Evolutionary conservation across 73 alveolate species (phyloP).

Genomic region (Urostyla sp.): DNA sequence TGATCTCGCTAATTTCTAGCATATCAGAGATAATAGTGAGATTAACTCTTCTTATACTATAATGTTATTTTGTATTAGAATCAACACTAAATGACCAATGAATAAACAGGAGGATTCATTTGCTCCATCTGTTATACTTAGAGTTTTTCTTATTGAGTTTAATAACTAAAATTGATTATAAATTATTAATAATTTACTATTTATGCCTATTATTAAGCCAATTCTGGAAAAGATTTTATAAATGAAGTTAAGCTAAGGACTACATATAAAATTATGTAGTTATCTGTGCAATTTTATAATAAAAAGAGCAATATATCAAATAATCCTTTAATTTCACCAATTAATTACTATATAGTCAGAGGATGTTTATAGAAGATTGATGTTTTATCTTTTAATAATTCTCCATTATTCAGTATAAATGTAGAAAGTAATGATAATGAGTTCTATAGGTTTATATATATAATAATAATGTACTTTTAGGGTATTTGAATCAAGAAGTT

Average conservation of each 20-base stretch:
- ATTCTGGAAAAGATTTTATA: constrained; percentile 1
- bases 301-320: constrained; percentile 21
- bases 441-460: constrained; percentile 2
- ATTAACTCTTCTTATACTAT: background rate
- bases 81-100: constrained; percentile 21
- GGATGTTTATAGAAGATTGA: too few relatives aligned
- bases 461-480: background rate
- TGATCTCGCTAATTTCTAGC: constrained; percentile 9
- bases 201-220: background rate
- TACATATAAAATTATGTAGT: constrained; percentile 2
- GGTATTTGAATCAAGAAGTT: constrained; percentile 20
- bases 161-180: too few relatives aligned
- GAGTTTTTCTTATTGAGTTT: constrained; percentile 12
- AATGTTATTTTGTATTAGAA: background rate
- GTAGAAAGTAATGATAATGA: constrained; percentile 9
- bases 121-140: constrained; percentile 22
- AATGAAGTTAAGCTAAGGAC: background rate
- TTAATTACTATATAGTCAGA: background rate
- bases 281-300: background rate
- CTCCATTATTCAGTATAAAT: background rate
- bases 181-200: too few relatives aligned
- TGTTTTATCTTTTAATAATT: too few relatives aligned
- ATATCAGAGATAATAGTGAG: background rate
- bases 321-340: background rate
- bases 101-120: constrained; percentile 32